phyloP scores from a whole-genome alignment of 2,329 filamentous ascomycete species.

The Botryotinia narcissicola region DNA sequence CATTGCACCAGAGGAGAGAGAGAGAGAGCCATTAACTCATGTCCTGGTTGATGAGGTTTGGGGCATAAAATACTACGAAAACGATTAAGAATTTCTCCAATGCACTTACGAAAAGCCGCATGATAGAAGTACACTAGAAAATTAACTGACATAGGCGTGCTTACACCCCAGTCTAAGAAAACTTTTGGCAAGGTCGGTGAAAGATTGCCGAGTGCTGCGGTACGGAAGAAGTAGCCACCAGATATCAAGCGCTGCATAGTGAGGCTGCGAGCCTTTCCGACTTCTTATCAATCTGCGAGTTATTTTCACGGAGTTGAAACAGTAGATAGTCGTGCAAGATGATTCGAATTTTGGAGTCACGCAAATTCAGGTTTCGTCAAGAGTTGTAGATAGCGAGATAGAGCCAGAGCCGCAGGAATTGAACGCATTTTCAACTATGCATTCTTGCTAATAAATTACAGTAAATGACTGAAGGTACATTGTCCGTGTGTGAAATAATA shows the following conservation, averaged over 20 bases:
- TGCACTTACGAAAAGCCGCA: neutral
- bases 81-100: neutral
- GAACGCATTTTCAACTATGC: neutral
- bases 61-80: neutral
- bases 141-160: neutral
- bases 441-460: neutral
- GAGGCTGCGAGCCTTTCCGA: neutral
- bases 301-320: neutral
- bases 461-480: neutral
- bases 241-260: neutral
- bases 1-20: neutral
- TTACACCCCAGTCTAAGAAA: neutral
- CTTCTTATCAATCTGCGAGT: neutral
- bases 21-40: neutral
- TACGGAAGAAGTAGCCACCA: neutral
- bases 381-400: neutral
- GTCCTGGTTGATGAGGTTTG: neutral
- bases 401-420: neutral
- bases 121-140: neutral
- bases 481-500: neutral
- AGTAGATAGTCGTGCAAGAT: neutral
- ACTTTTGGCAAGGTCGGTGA: neutral
- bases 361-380: neutral
- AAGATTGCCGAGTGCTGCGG: neutral
- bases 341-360: neutral